Conservation (phyloP, 2,329 filamentous ascomycete species). For the Calonectria leucothoes region DNA sequence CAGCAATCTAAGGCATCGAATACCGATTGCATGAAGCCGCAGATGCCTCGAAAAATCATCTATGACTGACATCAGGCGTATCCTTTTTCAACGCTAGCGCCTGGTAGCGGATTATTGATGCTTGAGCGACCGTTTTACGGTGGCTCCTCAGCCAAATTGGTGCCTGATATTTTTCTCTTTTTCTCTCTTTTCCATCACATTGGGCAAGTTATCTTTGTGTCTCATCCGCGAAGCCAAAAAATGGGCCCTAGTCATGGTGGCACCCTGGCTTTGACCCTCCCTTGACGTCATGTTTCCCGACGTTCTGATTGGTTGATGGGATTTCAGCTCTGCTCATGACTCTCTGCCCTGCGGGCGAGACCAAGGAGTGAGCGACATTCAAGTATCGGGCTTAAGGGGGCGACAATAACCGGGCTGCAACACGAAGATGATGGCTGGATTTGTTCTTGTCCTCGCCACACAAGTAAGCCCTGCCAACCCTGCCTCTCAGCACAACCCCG, state of each 20-base stretch:
- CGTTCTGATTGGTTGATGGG: constrained; percentile 34
- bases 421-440: not conserved
- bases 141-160: not conserved
- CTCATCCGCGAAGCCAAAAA: constrained; percentile 1
- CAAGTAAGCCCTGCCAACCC: constrained; percentile 11
- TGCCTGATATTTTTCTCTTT: not conserved
- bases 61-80: not conserved
- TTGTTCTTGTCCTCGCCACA: not conserved
- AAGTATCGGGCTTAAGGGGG: not conserved
- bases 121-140: not conserved
- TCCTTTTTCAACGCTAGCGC: not conserved
- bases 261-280: not conserved
- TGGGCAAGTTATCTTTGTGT: constrained; percentile 7
- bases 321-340: constrained; percentile 25
- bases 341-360: not conserved
- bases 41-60: constrained; percentile 14
- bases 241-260: not conserved
- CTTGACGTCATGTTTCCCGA: constrained; percentile 41
- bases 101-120: not conserved
- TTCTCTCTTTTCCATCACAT: not conserved
- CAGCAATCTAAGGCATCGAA: constrained; percentile 51
- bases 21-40: constrained; percentile 10
- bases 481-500: constrained; percentile 25
- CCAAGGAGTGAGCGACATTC: not conserved
- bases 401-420: not conserved